Percentiles rank a stretch among this genome's conserved stretches.
These are phyloP conservation scores for Penicillium verhagenii DNA, from an alignment of 495 filamentous ascomycete species.

Conservation along the genomic window DNA sequence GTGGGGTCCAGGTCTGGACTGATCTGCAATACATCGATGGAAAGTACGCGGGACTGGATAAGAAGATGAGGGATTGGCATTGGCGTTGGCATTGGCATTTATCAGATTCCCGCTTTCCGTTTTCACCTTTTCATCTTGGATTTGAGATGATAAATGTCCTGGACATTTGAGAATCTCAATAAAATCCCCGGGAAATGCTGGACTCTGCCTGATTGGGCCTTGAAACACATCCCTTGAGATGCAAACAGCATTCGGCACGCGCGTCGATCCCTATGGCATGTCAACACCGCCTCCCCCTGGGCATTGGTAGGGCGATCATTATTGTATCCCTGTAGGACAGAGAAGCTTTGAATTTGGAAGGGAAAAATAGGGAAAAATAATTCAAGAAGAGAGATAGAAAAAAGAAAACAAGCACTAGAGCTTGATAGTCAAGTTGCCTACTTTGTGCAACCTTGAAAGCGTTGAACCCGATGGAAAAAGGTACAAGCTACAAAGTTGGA, in stretches of 20 bases:
- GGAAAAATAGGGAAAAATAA: conserved; percentile 1
- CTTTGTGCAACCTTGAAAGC: background rate
- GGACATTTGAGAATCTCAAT: too few relatives aligned
- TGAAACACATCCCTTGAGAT: conserved; percentile 14
- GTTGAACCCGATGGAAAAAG: background rate
- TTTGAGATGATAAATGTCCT: background rate
- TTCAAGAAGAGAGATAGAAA: conserved; percentile 1
- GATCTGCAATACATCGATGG: background rate
- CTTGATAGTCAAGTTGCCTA: background rate
- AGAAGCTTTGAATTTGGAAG: conserved; percentile 1
- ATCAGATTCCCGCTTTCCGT: too few relatives aligned
- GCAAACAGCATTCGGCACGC: conserved; percentile 31
- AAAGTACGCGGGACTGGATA: too few relatives aligned
- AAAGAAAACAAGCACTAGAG: background rate
- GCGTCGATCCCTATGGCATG: conserved; percentile 34
- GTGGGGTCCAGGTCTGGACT: background rate
- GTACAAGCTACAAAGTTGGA: too few relatives aligned
- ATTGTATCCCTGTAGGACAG: conserved; percentile 14
- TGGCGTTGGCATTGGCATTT: too few relatives aligned
- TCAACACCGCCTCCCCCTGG: conserved; percentile 40
- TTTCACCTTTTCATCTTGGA: too few relatives aligned
- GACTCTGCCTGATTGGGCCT: background rate
- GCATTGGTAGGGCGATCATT: conserved; percentile 10
- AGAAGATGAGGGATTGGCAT: too few relatives aligned
- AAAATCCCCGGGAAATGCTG: background rate